These are phyloP conservation scores for Pseudogymnoascus destructans DNA, from an alignment of 2,329 filamentous ascomycete genomes.

Conservation along the genomic window DNA sequence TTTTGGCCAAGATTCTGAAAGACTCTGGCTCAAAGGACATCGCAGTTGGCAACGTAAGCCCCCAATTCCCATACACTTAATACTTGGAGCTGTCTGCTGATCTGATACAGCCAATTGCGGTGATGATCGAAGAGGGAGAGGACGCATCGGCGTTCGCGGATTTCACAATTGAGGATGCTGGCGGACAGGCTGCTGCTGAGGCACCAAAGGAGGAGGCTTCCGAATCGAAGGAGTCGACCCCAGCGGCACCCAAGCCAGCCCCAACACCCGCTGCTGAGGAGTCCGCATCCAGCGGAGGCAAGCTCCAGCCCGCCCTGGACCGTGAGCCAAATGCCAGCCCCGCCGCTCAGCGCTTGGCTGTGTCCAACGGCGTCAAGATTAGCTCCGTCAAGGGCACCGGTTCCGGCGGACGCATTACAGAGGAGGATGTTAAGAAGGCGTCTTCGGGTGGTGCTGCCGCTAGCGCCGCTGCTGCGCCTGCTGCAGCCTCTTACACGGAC, in stretches of 20 bases:
- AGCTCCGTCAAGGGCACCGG: slow-evolving; percentile 76
- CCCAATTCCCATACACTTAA: slow-evolving; percentile 12
- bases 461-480: slow-evolving; percentile 36
- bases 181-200: slow-evolving; percentile 59
- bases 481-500: slow-evolving; percentile 66
- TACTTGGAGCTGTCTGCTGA: slow-evolving; percentile 17
- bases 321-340: slow-evolving; percentile 62
- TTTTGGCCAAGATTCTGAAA: slow-evolving; percentile 87
- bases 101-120: slow-evolving; percentile 68
- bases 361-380: slow-evolving; percentile 71
- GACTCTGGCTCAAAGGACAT: slow-evolving; percentile 90
- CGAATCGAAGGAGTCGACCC: slow-evolving; percentile 45
- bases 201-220: slow-evolving; percentile 53
- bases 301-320: slow-evolving; percentile 71
- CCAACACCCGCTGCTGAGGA: slow-evolving; percentile 46
- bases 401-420: slow-evolving; percentile 73
- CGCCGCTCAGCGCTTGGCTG: slow-evolving; percentile 67
- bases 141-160: slow-evolving; percentile 80
- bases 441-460: slow-evolving; percentile 36
- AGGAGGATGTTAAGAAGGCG: slow-evolving; percentile 86
- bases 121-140: slow-evolving; percentile 82
- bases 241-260: slow-evolving; percentile 43
- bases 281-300: slow-evolving; percentile 60
- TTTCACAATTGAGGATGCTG: slow-evolving; percentile 82
- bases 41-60: slow-evolving; percentile 80